Evolutionary conservation across 1,284 basidiomycete species (phyloP).

Genomic region (Boletus semigastroideus): DNA sequence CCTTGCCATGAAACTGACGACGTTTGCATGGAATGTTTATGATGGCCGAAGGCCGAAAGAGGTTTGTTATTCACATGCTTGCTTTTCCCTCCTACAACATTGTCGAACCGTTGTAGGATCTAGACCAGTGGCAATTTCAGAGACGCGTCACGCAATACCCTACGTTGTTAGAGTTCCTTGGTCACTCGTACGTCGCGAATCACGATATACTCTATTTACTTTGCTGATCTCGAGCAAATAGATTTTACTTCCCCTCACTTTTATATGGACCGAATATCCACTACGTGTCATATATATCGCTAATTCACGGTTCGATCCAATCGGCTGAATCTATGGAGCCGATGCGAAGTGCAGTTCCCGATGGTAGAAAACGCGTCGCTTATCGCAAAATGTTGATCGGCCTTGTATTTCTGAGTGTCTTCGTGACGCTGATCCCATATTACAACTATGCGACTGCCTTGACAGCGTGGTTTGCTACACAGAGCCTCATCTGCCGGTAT

Average conservation of each 20-base stretch:
- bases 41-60: conserved; percentile 75
- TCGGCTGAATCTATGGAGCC: conserved; percentile 40
- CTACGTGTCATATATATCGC: conserved; percentile 78
- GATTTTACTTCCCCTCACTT: conserved; percentile 95
- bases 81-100: not conserved
- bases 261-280: conserved; percentile 92
- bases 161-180: conserved; percentile 83
- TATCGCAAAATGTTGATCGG: conserved; percentile 78
- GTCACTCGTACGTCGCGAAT: conserved; percentile 70
- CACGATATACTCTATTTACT: not conserved
- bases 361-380: conserved; percentile 82
- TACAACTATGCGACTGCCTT: conserved; percentile 62
- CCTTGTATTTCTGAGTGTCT: conserved; percentile 74
- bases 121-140: conserved; percentile 84
- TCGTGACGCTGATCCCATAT: conserved; percentile 61
- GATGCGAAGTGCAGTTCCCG: conserved; percentile 50
- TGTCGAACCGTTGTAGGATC: conserved; percentile 47
- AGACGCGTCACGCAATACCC: conserved; percentile 79
- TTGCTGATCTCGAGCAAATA: conserved; percentile 29
- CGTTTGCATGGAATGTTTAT: conserved; percentile 96
- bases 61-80: conserved; percentile 37
- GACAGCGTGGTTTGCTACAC: conserved; percentile 55
- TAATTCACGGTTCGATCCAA: conserved; percentile 76
- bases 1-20: conserved; percentile 90
- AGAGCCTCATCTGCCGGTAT: conserved; percentile 58